These are phyloP conservation scores for Fusarium tuaranense DNA, from an alignment of 2,329 filamentous ascomycete species.

Conservation along the genomic window DNA sequence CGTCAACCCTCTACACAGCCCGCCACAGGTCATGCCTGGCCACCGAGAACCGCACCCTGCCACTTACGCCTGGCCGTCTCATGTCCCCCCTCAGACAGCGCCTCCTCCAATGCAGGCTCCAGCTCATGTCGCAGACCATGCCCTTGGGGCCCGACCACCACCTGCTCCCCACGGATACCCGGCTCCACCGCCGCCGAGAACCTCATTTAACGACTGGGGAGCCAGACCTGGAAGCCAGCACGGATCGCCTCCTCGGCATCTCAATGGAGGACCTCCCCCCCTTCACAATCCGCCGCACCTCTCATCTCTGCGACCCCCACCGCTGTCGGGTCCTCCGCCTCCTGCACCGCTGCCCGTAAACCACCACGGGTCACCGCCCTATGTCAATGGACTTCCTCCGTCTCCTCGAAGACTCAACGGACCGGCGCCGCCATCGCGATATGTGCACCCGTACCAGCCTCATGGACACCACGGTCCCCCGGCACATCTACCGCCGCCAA, in stretches of 20 bases:
- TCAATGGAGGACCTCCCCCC: conserved; percentile 61
- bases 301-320: conserved; percentile 63
- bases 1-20: conserved; percentile 44
- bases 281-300: conserved; percentile 50
- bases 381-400: conserved; percentile 59
- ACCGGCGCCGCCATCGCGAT: conserved; percentile 56
- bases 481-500: conserved; percentile 46
- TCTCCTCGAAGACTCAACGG: conserved; percentile 62
- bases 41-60: conserved; percentile 43
- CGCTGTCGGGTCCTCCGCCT: conserved; percentile 56
- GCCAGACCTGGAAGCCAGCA: conserved; percentile 61
- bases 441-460: conserved; percentile 51
- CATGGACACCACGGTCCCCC: conserved; percentile 41
- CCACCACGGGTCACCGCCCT: conserved; percentile 51
- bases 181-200: conserved; percentile 43
- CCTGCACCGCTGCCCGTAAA: conserved; percentile 55
- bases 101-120: conserved; percentile 40
- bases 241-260: conserved; percentile 59
- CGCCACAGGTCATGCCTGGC: conserved; percentile 42
- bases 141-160: conserved; percentile 44
- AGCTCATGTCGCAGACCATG: conserved; percentile 41
- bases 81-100: conserved; percentile 36
- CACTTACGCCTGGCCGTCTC: conserved; percentile 43
- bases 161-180: conserved; percentile 44
- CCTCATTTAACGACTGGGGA: conserved; percentile 60